Percentiles rank a stretch among this genome's conserved stretches.
Conservation (phyloP, 169 alveolate species). For the Plasmodium fragile region DNA sequence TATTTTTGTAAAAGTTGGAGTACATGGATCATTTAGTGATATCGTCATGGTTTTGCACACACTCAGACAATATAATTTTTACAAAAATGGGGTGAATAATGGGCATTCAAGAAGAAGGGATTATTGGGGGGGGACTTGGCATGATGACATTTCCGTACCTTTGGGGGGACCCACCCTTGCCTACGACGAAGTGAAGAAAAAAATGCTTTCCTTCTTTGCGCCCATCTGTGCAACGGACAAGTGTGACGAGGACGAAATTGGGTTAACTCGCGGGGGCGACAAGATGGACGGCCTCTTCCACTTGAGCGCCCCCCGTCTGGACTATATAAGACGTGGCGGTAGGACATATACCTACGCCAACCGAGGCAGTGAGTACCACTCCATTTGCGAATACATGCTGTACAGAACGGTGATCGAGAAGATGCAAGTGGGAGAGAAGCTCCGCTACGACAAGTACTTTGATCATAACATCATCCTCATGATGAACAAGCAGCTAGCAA, state of each 20-base stretch:
- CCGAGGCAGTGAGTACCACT: not conserved
- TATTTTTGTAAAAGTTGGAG: slow-evolving; percentile 14
- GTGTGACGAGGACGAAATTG: not conserved
- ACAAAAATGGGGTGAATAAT: slow-evolving; percentile 1
- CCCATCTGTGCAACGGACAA: not conserved
- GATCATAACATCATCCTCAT: slow-evolving; percentile 19
- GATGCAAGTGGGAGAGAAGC: not conserved
- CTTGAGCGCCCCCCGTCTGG: not conserved
- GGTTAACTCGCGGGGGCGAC: not conserved
- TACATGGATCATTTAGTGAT: slow-evolving; percentile 49
- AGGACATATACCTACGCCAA: not conserved
- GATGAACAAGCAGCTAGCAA: slow-evolving; percentile 43
- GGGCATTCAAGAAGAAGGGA: not conserved
- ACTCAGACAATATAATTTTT: slow-evolving; percentile 41
- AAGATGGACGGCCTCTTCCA: not conserved
- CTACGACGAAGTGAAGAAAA: not conserved
- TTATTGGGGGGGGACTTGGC: not conserved
- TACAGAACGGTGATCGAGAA: slow-evolving; percentile 61
- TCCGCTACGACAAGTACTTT: slow-evolving; percentile 23
- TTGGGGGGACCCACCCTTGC: not conserved
- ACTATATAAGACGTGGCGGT: not conserved
- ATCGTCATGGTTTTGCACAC: slow-evolving; percentile 18
- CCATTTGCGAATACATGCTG: slow-evolving; percentile 26
- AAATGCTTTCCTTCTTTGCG: not conserved
- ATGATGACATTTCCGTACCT: not conserved